Evolutionary conservation across 2,329 filamentous ascomycete species (phyloP).

Genomic region (Chaetomium strumarium): DNA sequence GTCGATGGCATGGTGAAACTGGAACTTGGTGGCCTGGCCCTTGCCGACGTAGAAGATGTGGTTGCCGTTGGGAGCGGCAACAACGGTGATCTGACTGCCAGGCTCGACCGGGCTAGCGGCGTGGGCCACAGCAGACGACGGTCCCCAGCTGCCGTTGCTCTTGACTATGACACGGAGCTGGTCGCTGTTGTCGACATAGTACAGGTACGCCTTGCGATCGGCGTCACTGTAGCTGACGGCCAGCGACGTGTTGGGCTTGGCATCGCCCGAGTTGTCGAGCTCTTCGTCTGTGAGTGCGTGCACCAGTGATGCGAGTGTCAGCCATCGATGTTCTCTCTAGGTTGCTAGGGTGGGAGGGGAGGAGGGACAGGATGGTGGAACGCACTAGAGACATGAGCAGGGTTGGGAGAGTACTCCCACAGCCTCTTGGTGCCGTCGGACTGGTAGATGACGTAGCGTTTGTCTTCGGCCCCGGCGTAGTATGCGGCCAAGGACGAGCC

Average conservation of each 20-base stretch:
- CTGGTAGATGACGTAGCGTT: conserved; percentile 2
- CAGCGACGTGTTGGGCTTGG: neutral
- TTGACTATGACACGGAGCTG: neutral
- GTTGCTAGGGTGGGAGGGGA: neutral
- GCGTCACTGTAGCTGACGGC: neutral
- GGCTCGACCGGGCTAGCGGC: neutral
- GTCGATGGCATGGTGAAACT: neutral
- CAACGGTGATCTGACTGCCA: neutral
- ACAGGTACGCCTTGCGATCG: neutral
- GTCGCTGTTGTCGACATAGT: conserved; percentile 1
- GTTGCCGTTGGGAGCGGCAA: neutral
- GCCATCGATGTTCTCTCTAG: too few relatives aligned
- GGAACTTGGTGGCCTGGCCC: neutral
- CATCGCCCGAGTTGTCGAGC: neutral
- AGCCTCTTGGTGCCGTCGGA: neutral
- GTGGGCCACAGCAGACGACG: neutral
- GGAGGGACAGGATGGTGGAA: neutral
- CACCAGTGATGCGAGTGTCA: too few relatives aligned
- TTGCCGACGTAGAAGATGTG: neutral
- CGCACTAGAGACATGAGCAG: neutral
- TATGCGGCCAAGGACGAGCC: neutral
- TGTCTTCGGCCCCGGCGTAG: neutral
- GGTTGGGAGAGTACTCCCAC: neutral
- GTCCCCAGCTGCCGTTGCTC: neutral
- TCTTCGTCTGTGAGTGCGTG: neutral